Percentiles rank a stretch among this genome's conserved stretches.
Conservation (phyloP, 1,284 basidiomycete genomes). For the Thecaphora thlaspeos region DNA sequence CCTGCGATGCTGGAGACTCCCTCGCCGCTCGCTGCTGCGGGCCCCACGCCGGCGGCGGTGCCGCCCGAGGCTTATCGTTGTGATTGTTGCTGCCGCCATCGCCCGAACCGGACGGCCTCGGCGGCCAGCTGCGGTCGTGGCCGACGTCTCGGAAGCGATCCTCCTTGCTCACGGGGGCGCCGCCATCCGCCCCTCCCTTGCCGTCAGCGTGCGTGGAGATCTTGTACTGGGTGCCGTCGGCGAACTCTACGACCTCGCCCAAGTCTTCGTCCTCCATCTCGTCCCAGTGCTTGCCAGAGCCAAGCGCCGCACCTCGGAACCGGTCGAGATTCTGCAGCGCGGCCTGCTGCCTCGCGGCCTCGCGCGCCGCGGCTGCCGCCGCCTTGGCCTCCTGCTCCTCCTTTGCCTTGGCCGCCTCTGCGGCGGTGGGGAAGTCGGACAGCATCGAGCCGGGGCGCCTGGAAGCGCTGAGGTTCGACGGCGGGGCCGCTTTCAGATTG, state of each 20-base stretch:
- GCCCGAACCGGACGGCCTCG: no score
- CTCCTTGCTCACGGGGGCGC: slow-evolving; percentile 43
- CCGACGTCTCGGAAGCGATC: slow-evolving; percentile 51
- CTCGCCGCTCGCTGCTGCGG: slow-evolving; percentile 16
- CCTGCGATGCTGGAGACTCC: slow-evolving; percentile 1
- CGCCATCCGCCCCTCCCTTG: slow-evolving; percentile 7
- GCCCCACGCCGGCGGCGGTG: slow-evolving; percentile 14
- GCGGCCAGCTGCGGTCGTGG: slow-evolving; percentile 52
- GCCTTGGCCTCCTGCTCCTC: slow-evolving; percentile 49
- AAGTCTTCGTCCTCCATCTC: slow-evolving; percentile 54
- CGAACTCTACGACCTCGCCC: slow-evolving; percentile 56
- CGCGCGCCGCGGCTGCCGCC: slow-evolving; percentile 40
- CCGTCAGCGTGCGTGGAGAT: slow-evolving; percentile 35
- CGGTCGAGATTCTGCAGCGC: slow-evolving; percentile 47
- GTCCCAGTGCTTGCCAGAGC: slow-evolving; percentile 52
- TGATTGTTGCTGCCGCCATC: no score
- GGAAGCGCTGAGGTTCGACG: slow-evolving; percentile 4
- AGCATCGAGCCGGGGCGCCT: slow-evolving; percentile 7
- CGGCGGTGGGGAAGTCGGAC: slow-evolving; percentile 55
- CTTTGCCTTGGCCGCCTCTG: slow-evolving; percentile 48
- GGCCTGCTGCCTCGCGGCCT: slow-evolving; percentile 38
- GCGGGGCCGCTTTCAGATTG: slow-evolving; percentile 24
- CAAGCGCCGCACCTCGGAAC: slow-evolving; percentile 47
- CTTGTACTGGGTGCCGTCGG: slow-evolving; percentile 55
- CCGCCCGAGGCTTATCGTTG: slow-evolving; percentile 5